Conservation (phyloP, 106 monocot genomes). For the Platanthera guangdongensis region DNA sequence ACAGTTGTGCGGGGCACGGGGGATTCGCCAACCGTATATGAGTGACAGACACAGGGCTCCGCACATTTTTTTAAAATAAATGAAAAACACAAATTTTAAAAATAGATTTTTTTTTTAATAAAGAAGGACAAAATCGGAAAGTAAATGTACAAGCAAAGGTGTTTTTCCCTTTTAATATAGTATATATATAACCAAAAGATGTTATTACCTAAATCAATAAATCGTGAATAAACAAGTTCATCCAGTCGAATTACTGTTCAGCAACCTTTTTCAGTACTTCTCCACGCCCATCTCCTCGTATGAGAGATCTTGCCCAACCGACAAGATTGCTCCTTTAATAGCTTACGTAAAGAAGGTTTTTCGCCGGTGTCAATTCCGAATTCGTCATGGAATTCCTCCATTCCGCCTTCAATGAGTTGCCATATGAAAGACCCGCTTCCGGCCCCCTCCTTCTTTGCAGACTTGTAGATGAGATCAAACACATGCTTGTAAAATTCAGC, state of each 20-base stretch:
- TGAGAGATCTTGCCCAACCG: slow-evolving; percentile 34
- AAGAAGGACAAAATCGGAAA: too few relatives aligned
- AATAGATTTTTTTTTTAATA: too few relatives aligned
- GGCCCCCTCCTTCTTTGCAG: slow-evolving; percentile 38
- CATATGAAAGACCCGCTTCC: slow-evolving; percentile 78
- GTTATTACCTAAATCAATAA: too few relatives aligned
- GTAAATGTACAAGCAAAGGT: too few relatives aligned
- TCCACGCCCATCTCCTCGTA: slow-evolving; percentile 6
- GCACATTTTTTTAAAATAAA: too few relatives aligned
- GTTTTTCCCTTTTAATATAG: too few relatives aligned
- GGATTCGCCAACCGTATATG: too few relatives aligned
- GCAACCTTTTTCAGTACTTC: neutral
- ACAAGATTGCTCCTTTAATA: slow-evolving; percentile 78
- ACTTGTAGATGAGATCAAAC: slow-evolving; percentile 47
- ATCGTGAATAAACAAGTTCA: too few relatives aligned
- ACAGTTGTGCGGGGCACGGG: too few relatives aligned
- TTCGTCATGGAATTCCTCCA: slow-evolving; percentile 67
- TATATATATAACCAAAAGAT: too few relatives aligned
- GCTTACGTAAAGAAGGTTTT: slow-evolving; percentile 36
- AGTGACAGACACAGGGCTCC: too few relatives aligned
- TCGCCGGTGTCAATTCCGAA: slow-evolving; percentile 53
- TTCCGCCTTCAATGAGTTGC: slow-evolving; percentile 62
- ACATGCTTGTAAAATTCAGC: slow-evolving; percentile 46
- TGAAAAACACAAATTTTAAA: too few relatives aligned
- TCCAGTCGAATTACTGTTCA: neutral